A percentile compares a stretch with the other conserved stretches of the same genome.
Evolutionary conservation across 768 basidiomycete genomes (phyloP).

Genomic region (Neoboletus subvelutipes): DNA sequence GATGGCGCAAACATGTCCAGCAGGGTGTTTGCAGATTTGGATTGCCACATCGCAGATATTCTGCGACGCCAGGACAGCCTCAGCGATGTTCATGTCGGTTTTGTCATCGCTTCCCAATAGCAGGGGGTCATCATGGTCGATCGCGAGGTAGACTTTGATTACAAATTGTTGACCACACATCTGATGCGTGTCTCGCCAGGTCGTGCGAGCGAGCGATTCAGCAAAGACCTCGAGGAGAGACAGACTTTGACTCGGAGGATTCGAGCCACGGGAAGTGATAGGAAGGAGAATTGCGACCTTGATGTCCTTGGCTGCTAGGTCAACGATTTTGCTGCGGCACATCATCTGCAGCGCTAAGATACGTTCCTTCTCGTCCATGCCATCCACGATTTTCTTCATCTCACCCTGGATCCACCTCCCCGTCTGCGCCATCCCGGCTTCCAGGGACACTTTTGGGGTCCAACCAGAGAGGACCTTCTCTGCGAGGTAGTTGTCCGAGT

Average conservation of each 20-base stretch:
- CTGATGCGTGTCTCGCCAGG: conserved; percentile 40
- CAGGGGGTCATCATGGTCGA: conserved; percentile 50
- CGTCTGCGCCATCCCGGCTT: conserved; percentile 48
- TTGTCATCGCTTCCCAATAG: conserved; percentile 27
- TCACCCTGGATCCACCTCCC: conserved; percentile 47
- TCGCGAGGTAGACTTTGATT: conserved; percentile 49
- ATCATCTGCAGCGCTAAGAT: conserved; percentile 22
- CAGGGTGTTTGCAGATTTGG: conserved; percentile 39
- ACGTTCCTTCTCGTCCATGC: conserved; percentile 9
- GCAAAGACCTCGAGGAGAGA: conserved; percentile 43
- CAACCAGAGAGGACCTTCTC: conserved; percentile 36
- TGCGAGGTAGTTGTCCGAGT: conserved; percentile 48
- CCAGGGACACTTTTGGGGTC: conserved; percentile 41
- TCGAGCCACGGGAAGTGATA: conserved; percentile 50
- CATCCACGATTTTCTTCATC: conserved; percentile 27
- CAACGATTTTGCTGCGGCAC: conserved; percentile 38
- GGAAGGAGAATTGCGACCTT: conserved; percentile 57
- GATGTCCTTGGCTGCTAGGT: conserved; percentile 34
- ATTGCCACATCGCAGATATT: conserved; percentile 40
- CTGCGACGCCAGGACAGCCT: conserved; percentile 35
- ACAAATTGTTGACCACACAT: conserved; percentile 34
- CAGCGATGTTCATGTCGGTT: conserved; percentile 32
- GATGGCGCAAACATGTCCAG: conserved; percentile 50
- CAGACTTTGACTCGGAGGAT: conserved; percentile 39
- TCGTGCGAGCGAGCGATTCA: conserved; percentile 44